A percentile compares a stretch with the other conserved stretches of the same genome.
Conservation (phyloP, 2,329 filamentous ascomycete species). For the Monilinia aucupariae region DNA sequence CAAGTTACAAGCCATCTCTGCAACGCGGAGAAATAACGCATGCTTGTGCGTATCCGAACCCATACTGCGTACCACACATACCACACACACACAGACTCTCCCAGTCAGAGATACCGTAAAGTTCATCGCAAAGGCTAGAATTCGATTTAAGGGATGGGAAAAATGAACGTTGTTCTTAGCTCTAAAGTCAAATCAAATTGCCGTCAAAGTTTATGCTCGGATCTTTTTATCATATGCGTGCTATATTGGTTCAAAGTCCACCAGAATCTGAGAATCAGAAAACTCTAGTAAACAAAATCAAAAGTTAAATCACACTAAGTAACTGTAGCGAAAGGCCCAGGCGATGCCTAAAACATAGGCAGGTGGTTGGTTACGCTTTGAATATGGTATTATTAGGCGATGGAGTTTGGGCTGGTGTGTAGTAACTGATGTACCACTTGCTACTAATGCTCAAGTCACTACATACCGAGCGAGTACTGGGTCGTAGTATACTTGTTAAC, state of each 20-base stretch:
- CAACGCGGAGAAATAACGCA: neutral
- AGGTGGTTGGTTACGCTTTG: too few species aligned
- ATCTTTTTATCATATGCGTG: neutral
- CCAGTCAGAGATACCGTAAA: neutral
- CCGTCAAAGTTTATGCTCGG: slow-evolving; percentile 1
- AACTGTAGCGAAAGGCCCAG: neutral
- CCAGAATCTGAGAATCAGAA: neutral
- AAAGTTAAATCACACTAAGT: neutral
- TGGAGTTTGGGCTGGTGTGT: too few species aligned
- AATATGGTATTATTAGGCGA: too few species aligned
- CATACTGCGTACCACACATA: neutral
- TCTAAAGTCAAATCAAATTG: slow-evolving; percentile 7
- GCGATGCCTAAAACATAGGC: too few species aligned
- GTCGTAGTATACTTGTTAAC: neutral
- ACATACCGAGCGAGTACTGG: too few species aligned
- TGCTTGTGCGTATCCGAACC: slow-evolving; percentile 1
- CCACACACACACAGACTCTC: neutral
- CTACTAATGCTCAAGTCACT: too few species aligned
- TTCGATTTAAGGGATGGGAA: neutral
- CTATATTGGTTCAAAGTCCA: neutral
- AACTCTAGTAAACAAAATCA: neutral
- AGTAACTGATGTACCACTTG: too few species aligned
- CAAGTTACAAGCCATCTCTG: neutral
- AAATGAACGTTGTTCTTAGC: neutral
- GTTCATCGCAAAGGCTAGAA: slow-evolving; percentile 2